A percentile compares a stretch with the other conserved stretches of the same genome.
Evolutionary conservation across 2,329 filamentous ascomycete genomes (phyloP).

Genomic region (Microdochium nivale): DNA sequence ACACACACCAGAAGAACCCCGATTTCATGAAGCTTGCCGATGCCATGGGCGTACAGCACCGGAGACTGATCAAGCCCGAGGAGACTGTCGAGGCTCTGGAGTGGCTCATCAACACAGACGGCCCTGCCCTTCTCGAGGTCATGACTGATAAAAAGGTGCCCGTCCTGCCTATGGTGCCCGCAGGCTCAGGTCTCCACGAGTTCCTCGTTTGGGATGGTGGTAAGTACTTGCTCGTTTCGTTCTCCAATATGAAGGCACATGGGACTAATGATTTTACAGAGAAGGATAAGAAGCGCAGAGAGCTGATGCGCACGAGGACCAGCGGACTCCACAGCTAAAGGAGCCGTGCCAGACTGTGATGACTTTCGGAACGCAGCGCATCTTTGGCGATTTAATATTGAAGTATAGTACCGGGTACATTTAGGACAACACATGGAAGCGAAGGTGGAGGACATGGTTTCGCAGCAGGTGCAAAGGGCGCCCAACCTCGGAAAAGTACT

Average conservation of each 20-base stretch:
- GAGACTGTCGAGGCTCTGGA: constrained; percentile 71
- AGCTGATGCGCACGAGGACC: constrained; percentile 57
- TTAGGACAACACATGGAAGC: background rate
- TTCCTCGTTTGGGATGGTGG: constrained; percentile 82
- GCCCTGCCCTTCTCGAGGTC: constrained; percentile 88
- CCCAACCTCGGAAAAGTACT: background rate
- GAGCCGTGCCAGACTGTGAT: background rate
- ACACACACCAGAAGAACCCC: constrained; percentile 93
- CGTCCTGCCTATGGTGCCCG: constrained; percentile 95
- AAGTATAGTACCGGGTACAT: background rate
- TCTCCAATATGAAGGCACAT: constrained; percentile 7
- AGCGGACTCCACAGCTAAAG: constrained; percentile 35
- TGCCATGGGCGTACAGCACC: constrained; percentile 77
- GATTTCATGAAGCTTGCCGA: constrained; percentile 91
- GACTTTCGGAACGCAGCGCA: background rate
- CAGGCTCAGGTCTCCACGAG: constrained; percentile 79
- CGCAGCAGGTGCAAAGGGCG: background rate
- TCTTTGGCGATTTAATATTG: background rate
- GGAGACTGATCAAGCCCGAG: constrained; percentile 62
- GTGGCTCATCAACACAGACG: constrained; percentile 84
- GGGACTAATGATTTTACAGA: constrained; percentile 38
- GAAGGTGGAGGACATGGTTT: background rate
- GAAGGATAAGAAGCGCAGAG: constrained; percentile 60
- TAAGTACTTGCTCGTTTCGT: constrained; percentile 29
- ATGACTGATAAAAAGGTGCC: constrained; percentile 87